Conservation (phyloP, 2,329 filamentous ascomycete species). For the Cryoendolithus antarcticus region DNA sequence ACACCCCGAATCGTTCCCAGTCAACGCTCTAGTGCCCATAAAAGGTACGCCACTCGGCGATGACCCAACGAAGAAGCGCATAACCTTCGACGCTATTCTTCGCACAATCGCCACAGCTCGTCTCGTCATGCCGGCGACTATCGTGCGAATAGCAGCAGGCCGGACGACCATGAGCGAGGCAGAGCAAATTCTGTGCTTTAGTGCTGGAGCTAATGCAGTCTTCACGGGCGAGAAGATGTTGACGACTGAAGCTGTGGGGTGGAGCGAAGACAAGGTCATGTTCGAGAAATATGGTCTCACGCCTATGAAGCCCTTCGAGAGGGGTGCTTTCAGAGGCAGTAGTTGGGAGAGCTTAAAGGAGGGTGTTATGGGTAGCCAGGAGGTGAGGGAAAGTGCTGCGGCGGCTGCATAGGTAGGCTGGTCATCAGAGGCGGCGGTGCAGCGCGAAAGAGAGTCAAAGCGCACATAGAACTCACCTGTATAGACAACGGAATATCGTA, state of each 20-base stretch:
- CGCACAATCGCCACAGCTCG: slow-evolving; percentile 75
- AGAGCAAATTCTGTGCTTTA: slow-evolving; percentile 79
- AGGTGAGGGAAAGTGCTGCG: no score
- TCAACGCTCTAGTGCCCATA: slow-evolving; percentile 84
- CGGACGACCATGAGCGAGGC: slow-evolving; percentile 76
- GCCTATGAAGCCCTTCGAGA: slow-evolving; percentile 50
- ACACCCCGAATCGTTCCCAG: slow-evolving; percentile 83
- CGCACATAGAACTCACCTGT: no score
- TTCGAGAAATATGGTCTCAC: slow-evolving; percentile 71
- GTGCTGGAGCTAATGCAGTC: slow-evolving; percentile 85
- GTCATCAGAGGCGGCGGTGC: no score
- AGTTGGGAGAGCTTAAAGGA: slow-evolving; percentile 17
- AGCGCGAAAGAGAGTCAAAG: no score
- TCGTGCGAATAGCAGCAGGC: slow-evolving; percentile 76
- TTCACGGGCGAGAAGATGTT: slow-evolving; percentile 95
- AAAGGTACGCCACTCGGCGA: slow-evolving; percentile 78
- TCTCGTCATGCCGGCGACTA: slow-evolving; percentile 70
- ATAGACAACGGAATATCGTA: no score
- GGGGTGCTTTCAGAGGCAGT: slow-evolving; percentile 20
- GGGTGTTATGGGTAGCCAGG: not conserved
- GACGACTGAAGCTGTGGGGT: slow-evolving; percentile 81
- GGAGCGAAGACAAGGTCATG: slow-evolving; percentile 77
- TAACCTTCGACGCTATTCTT: slow-evolving; percentile 66
- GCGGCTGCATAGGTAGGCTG: no score
- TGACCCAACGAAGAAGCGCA: slow-evolving; percentile 35